These are phyloP conservation scores for Syzygium syzygioides DNA, from an alignment of 441 rosid species.

Conservation along the genomic window DNA sequence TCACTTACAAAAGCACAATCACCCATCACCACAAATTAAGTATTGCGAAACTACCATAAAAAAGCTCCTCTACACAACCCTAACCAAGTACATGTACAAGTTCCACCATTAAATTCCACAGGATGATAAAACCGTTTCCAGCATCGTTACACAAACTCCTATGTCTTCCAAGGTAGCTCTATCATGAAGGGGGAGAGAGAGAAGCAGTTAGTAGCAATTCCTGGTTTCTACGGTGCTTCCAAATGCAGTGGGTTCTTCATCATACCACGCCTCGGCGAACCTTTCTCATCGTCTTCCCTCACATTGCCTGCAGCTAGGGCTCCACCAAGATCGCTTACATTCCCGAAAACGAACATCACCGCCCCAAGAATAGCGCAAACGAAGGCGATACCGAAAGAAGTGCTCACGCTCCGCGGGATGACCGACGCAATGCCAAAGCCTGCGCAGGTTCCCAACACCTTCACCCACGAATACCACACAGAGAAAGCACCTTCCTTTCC, in stretches of 20 bases:
- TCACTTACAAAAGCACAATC: not conserved
- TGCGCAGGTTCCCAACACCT: slow-evolving; percentile 32
- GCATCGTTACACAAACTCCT: not conserved
- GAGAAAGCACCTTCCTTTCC: slow-evolving; percentile 52
- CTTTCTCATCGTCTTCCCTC: slow-evolving; percentile 10
- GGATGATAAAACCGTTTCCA: not conserved
- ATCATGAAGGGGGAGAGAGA: not conserved
- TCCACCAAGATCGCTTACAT: slow-evolving; percentile 44
- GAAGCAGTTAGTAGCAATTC: not conserved
- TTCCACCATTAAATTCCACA: not conserved
- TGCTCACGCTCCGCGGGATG: slow-evolving; percentile 23
- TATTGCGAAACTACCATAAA: not conserved
- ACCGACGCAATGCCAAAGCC: slow-evolving; percentile 48
- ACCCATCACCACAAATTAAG: not conserved
- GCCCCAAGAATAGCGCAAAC: slow-evolving; percentile 16
- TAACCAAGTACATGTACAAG: not conserved
- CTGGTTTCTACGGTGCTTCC: not conserved
- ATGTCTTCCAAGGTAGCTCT: not conserved
- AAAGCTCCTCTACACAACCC: not conserved
- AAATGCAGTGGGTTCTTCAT: not conserved
- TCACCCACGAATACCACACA: slow-evolving; percentile 40
- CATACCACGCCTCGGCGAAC: not conserved
- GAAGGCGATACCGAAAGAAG: slow-evolving; percentile 35
- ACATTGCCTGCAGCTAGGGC: slow-evolving; percentile 39
- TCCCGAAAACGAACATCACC: slow-evolving; percentile 35